A percentile compares a stretch with the other conserved stretches of the same genome.
These are phyloP conservation scores for Beverwykella pulmonaria DNA, from an alignment of 495 filamentous ascomycete genomes.

Conservation along the genomic window DNA sequence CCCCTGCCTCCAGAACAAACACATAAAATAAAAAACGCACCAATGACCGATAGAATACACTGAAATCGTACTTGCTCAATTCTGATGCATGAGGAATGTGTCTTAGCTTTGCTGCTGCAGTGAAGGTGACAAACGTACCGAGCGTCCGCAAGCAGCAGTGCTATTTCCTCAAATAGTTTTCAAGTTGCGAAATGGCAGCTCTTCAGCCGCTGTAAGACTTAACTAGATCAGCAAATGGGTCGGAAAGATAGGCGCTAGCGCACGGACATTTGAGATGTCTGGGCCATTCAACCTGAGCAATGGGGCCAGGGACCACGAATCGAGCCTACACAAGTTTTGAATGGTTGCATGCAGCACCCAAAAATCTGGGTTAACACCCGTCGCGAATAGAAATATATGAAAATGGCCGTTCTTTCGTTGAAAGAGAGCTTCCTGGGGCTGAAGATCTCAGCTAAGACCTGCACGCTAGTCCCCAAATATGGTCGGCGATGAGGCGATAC, in stretches of 20 bases:
- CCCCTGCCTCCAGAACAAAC: background rate
- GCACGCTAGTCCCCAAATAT: slow-evolving; percentile 13
- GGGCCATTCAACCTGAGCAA: background rate
- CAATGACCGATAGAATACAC: background rate
- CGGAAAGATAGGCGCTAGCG: background rate
- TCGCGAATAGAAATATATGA: background rate
- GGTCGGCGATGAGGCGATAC: too few relatives aligned
- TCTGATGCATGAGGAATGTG: background rate
- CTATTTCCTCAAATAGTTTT: background rate
- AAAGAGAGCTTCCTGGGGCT: background rate
- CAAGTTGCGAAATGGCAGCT: slow-evolving; percentile 5
- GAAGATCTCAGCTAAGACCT: background rate
- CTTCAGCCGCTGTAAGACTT: background rate
- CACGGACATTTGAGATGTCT: background rate
- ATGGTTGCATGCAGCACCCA: too few relatives aligned
- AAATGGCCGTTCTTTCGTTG: background rate
- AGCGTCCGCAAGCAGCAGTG: background rate
- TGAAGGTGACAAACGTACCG: background rate
- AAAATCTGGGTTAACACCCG: too few relatives aligned
- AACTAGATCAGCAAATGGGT: background rate
- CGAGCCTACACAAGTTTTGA: too few relatives aligned
- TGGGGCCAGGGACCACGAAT: too few relatives aligned
- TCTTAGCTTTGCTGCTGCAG: background rate
- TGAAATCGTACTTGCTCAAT: background rate
- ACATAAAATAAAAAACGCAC: background rate